Evolutionary conservation across 1,139 yeast species (phyloP).

Genomic region (Entelexis paramagnoliae): DNA sequence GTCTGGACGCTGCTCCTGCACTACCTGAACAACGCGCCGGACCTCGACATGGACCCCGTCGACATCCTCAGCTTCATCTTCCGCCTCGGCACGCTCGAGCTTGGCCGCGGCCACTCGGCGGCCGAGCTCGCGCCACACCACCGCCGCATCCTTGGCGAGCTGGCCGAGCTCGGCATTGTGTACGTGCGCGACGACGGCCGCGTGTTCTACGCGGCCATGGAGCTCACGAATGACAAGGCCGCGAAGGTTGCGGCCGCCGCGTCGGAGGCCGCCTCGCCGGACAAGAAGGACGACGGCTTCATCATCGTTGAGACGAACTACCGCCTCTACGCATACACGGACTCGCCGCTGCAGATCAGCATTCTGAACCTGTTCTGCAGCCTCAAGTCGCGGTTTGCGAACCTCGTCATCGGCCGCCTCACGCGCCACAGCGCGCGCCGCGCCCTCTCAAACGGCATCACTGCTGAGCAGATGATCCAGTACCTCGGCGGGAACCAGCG

Average conservation of each 20-base stretch:
- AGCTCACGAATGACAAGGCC: conserved; percentile 24
- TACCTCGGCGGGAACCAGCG: conserved; percentile 82
- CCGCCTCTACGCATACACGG: conserved; percentile 85
- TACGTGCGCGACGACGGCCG: conserved; percentile 37
- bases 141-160: conserved; percentile 73
- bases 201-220: conserved; percentile 22
- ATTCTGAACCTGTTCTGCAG: conserved; percentile 80
- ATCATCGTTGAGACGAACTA: conserved; percentile 88
- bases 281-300: conserved; percentile 40
- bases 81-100: conserved; percentile 81
- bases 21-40: conserved; percentile 75
- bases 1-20: conserved; percentile 87
- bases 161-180: conserved; percentile 84
- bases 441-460: conserved; percentile 80
- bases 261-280: conserved; percentile 9
- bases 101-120: conserved; percentile 76
- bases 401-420: conserved; percentile 86
- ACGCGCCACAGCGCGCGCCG: conserved; percentile 84
- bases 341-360: conserved; percentile 91
- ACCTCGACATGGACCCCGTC: conserved; percentile 85
- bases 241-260: conserved; percentile 23
- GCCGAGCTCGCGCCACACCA: conserved; percentile 70
- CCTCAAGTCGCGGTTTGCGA: conserved; percentile 70
- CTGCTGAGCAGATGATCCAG: conserved; percentile 87
- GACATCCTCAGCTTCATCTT: conserved; percentile 90